phyloP scores from a whole-genome alignment of 2,329 filamentous ascomycete genomes.

The Corinectria fuckeliana region DNA sequence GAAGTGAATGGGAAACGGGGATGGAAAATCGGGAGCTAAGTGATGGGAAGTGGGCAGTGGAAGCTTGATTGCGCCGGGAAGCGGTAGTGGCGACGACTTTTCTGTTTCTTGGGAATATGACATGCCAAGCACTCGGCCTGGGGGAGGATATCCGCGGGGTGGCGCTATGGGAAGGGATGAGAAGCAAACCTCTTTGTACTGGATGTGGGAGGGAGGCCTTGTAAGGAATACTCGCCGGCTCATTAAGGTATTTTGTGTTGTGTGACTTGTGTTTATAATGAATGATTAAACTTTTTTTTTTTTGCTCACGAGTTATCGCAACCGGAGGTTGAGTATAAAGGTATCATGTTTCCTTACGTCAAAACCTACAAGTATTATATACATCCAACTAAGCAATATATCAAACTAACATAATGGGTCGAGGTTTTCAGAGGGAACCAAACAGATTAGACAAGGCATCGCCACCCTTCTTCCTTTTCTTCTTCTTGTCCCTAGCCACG shows the following conservation, averaged over 20 bases:
- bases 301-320: slow-evolving; percentile 3
- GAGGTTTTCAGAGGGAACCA: slow-evolving; percentile 52
- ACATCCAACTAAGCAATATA: neutral
- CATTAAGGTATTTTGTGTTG: slow-evolving; percentile 31
- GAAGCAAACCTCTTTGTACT: slow-evolving; percentile 36
- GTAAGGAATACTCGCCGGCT: slow-evolving; percentile 32
- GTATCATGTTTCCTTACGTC: neutral
- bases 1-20: neutral
- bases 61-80: slow-evolving; percentile 19
- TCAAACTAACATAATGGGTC: neutral
- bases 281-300: slow-evolving; percentile 31
- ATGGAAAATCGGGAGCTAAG: slow-evolving; percentile 1
- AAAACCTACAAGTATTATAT: neutral
- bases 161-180: slow-evolving; percentile 34
- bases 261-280: slow-evolving; percentile 37
- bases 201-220: slow-evolving; percentile 30
- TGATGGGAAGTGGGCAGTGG: slow-evolving; percentile 8
- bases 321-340: neutral
- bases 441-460: slow-evolving; percentile 81
- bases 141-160: slow-evolving; percentile 19
- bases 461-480: slow-evolving; percentile 61
- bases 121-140: slow-evolving; percentile 25
- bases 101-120: slow-evolving; percentile 34
- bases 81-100: slow-evolving; percentile 27
- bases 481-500: slow-evolving; percentile 46